Percentiles rank a stretch among this genome's conserved stretches.
Conservation (phyloP, 1,284 basidiomycete species). For the Rhizoctonia solani region DNA sequence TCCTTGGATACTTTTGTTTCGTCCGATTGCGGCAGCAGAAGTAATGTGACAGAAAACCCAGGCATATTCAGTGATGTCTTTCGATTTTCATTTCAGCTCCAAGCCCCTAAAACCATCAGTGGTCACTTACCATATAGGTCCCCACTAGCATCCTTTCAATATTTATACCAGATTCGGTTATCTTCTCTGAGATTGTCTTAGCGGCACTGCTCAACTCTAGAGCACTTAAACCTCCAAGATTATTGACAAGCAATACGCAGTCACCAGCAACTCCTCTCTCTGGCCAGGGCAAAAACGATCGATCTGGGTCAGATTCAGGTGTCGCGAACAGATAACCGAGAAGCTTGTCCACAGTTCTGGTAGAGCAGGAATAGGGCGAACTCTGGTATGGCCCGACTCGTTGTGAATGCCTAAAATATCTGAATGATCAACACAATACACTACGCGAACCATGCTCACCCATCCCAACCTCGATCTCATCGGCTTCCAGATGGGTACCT, state of each 20-base stretch:
- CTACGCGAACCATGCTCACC: conserved; percentile 42
- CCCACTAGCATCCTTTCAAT: conserved; percentile 67
- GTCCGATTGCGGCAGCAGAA: conserved; percentile 67
- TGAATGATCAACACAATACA: not conserved
- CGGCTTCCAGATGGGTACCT: conserved; percentile 60
- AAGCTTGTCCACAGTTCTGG: conserved; percentile 67
- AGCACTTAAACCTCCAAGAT: conserved; percentile 83
- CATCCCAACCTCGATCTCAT: conserved; percentile 83
- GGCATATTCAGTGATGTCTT: conserved; percentile 94
- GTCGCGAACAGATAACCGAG: conserved; percentile 74
- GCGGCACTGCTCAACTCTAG: conserved; percentile 80
- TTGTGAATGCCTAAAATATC: conserved; percentile 81
- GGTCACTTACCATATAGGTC: conserved; percentile 73
- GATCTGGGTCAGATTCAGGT: conserved; percentile 64
- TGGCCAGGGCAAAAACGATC: conserved; percentile 83
- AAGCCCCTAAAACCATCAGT: not conserved
- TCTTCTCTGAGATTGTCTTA: conserved; percentile 40
- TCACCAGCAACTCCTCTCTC: conserved; percentile 54
- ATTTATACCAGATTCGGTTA: not conserved
- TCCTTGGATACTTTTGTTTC: conserved; percentile 48
- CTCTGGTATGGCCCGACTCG: conserved; percentile 75
- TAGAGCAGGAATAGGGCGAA: conserved; percentile 72
- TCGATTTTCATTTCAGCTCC: conserved; percentile 1
- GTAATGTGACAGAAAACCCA: conserved; percentile 87
- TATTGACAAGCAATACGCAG: conserved; percentile 72